Base-by-base conservation (phyloP, 768 basidiomycete genomes). In the Sarcomyxa edulis region DNA sequence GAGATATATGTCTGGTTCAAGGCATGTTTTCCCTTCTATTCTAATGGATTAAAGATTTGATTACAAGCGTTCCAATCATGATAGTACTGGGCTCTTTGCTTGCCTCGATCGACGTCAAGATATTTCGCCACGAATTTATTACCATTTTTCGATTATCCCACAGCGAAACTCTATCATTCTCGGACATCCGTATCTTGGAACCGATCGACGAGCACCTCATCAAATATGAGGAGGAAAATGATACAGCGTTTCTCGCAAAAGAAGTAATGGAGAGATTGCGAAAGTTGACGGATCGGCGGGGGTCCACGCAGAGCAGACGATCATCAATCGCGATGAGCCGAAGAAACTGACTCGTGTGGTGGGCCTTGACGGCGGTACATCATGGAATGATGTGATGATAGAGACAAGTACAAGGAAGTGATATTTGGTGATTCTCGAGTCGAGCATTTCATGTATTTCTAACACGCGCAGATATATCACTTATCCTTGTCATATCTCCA, bases 1-100 rank as follows among this genome's bases (percentile, higher is more conserved):
- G 79, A 65, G 56, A 73, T 68, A 57, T 69, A 67, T 54, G 63
- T 55, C 60, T 78, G 49, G 56, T 91, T 74, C 89, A 78, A 76
- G 63, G 78, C 75, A 44, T 71, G 89, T 61, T 19, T 30, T 15
- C n/a, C n/a, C 25, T 27, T 15, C 20, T 29, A 25, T 12, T 25
- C 19, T 31, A 14, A 18, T 20, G 9, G 10, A 7, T 10, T 32
- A 7, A 7, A 15, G 32, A 24, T 32, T 29, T 39, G 21, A 44
- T 32, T 38, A 12, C 16, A 22, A n/a, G n/a, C n/a, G n/a, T n/a
- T 38, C 12, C 38, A 18, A 24, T n/a, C 25, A 7, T 32, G 70
- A 69, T 71, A 16, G 65, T 66, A 3, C 43, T 51, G 20, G 57
- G 55, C 26, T 69, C 71, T 2, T 59, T 71, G 18, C 53, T 72